Conservation (phyloP, 1,284 basidiomycete species). For the Sanguinoderma infundibulare region DNA sequence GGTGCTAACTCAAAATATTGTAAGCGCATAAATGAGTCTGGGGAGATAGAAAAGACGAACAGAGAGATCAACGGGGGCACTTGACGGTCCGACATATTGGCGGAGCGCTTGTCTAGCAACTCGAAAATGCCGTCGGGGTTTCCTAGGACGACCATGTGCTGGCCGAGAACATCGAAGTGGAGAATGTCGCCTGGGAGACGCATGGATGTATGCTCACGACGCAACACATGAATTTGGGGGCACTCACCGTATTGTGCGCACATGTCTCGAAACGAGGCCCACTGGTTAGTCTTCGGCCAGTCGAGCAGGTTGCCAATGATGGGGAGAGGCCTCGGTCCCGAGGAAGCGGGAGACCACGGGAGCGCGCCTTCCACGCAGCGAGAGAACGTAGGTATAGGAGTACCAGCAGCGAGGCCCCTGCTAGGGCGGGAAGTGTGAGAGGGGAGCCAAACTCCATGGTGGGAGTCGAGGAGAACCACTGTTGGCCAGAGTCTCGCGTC, state of each 20-base stretch:
- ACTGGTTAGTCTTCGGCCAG: not conserved
- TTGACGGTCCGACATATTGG: slow-evolving; percentile 1
- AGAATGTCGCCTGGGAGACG: not conserved
- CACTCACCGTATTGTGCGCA: not conserved
- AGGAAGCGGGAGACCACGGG: not conserved
- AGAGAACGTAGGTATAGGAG: no score
- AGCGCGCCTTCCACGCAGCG: not conserved
- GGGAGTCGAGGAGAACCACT: no score
- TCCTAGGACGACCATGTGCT: slow-evolving; percentile 1
- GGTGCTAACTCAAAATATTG: not conserved
- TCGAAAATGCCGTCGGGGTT: not conserved
- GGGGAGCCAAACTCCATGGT: no score
- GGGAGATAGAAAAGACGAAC: not conserved
- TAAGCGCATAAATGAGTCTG: not conserved
- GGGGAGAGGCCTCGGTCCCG: not conserved
- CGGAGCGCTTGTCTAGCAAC: not conserved
- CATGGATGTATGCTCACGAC: not conserved
- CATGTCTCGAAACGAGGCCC: not conserved
- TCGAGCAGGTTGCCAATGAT: slow-evolving; percentile 1
- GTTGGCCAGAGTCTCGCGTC: no score
- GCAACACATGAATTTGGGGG: not conserved
- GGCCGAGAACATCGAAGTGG: not conserved
- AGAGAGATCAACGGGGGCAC: not conserved
- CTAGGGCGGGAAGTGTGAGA: no score
- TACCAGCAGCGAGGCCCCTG: no score